Percentiles rank a stretch among this genome's conserved stretches.
These are phyloP conservation scores for Beauveria varroae DNA, from an alignment of 2,329 filamentous ascomycete species.

Conservation along the genomic window DNA sequence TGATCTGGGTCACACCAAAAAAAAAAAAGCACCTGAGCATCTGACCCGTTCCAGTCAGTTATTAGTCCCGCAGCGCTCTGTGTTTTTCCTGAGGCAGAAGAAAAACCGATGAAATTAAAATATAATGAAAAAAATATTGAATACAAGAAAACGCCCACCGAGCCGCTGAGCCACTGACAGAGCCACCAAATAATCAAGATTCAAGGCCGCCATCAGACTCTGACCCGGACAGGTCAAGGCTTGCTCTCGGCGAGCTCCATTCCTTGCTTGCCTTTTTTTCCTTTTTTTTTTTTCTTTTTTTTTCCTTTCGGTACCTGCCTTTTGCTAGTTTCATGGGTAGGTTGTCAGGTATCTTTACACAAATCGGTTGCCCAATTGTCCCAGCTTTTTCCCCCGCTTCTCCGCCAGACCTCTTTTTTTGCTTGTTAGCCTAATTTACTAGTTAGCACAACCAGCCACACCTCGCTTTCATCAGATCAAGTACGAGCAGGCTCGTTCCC, in stretches of 20 bases:
- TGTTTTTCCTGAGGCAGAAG: background rate
- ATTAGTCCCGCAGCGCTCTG: background rate
- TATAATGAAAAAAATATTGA: background rate
- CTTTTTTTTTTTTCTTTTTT: background rate
- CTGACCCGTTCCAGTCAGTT: too few species aligned
- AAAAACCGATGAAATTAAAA: too few species aligned
- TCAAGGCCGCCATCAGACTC: too few species aligned
- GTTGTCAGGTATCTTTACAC: too few species aligned
- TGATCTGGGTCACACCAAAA: too few species aligned
- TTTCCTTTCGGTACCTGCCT: background rate
- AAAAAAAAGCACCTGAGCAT: too few species aligned
- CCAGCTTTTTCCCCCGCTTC: background rate
- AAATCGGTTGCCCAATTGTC: too few species aligned
- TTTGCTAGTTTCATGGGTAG: too few species aligned
- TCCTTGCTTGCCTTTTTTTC: background rate
- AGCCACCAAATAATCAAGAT: background rate
- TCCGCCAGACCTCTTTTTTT: background rate
- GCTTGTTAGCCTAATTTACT: too few species aligned
- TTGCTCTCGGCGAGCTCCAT: background rate
- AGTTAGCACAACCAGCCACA: background rate
- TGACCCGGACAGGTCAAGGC: too few species aligned
- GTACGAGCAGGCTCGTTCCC: background rate
- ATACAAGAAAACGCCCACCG: background rate
- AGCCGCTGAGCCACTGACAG: background rate
- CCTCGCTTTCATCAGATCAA: constrained; percentile 4